phyloP scores from a whole-genome alignment of 371 early-diverging fungal genomes.

The Batkoa obscura region DNA sequence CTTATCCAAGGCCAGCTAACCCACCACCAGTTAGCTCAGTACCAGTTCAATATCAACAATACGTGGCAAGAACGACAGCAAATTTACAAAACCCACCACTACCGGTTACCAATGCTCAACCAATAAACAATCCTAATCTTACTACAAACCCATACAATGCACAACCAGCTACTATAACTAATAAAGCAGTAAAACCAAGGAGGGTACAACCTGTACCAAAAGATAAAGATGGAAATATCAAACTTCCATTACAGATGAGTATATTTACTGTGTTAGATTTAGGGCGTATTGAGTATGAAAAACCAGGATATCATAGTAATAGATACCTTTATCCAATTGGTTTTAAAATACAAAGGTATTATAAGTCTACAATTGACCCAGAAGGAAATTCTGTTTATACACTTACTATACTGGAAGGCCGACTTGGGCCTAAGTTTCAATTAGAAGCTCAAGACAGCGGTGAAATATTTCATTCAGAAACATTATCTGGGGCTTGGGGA shows the following conservation, averaged over 20 bases:
- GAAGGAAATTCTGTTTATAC: neutral
- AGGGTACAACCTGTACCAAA: neutral
- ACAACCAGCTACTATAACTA: too few species aligned
- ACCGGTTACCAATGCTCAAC: too few species aligned
- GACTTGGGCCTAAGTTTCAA: neutral
- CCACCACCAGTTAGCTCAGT: too few species aligned
- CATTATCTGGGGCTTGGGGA: conserved; percentile 84
- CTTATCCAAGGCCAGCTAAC: too few species aligned
- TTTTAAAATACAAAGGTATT: neutral
- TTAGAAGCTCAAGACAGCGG: neutral
- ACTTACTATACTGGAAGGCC: neutral
- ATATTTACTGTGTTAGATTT: neutral
- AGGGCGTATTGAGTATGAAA: neutral
- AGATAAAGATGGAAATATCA: neutral
- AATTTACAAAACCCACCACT: too few species aligned
- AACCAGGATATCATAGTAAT: neutral
- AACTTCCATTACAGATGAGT: neutral
- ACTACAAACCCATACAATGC: too few species aligned
- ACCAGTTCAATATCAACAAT: too few species aligned
- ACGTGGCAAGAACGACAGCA: too few species aligned
- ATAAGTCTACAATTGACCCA: neutral
- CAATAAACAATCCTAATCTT: too few species aligned
- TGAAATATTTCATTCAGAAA: conserved; percentile 23
- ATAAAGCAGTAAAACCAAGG: neutral
- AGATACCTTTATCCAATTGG: neutral